Base-by-base conservation (phyloP, 805 yeast species). In the Yamadazyma philogaea region DNA sequence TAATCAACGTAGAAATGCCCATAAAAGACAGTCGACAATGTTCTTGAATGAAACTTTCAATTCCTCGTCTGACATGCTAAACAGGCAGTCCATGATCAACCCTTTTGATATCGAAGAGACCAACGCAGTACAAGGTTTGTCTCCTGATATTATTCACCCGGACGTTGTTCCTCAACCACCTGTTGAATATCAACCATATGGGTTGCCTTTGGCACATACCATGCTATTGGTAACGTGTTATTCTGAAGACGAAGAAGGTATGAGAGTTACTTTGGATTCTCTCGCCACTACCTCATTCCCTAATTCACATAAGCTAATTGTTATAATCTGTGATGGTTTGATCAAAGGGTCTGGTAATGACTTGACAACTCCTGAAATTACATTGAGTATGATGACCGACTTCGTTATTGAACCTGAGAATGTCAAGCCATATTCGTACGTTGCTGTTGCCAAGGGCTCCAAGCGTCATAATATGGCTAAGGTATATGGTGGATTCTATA, bases 391-490 rank as follows among this genome's bases (percentile, higher is more conserved):
- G 90, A 87, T 93, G 93, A 78, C 82, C 8, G 75, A 70, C 47
- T 68, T 89, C 53, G 74, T 78, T 6, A 70, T 75, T 27, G 85
- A 87, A 0, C 75, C 73, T 7, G 95, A 87, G 15, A 81, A 87
- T 12, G 96, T 88, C 5, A 65, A 78, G 57, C 78, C 97, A 0
- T 74, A 81, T 56, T 89, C 97, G 0, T 91, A 93, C 60, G 96
- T 93, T 28, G 95, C 98, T 6, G 97, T 93, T 31, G 96, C 96
- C 2, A 85, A 85, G 53, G 99, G 99, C 53, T 55, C 86, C 3
- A 93, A 88, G 67, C 83, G 99, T 60, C 99, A 93, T 59, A 93
- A 93, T 61, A 89, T 90, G 96, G 97, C 99, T 21, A 91, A 90
- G 64, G 89, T 91, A 2, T 91, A 88, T 57, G 82, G 96, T 10